Evolutionary conservation across 768 basidiomycete genomes (phyloP).

Genomic region (Collybia nuda): DNA sequence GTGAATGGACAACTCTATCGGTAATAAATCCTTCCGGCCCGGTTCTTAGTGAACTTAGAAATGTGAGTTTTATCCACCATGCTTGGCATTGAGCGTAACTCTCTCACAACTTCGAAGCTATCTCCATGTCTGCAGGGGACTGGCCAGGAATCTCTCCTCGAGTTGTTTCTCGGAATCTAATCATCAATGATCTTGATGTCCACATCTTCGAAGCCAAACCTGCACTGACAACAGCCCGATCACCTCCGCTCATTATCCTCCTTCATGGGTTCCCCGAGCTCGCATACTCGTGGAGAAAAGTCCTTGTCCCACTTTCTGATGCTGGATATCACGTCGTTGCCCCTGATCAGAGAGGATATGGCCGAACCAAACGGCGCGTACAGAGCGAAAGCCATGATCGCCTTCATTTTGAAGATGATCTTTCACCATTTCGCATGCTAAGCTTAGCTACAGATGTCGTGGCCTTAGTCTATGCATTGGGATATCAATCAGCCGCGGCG

Average conservation of each 20-base stretch:
- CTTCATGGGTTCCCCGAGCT: slow-evolving; percentile 70
- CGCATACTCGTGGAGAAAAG: slow-evolving; percentile 63
- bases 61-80: too few relatives aligned
- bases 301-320: slow-evolving; percentile 47
- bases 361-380: slow-evolving; percentile 31
- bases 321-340: slow-evolving; percentile 63
- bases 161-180: slow-evolving; percentile 38
- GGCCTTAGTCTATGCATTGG: slow-evolving; percentile 50
- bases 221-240: slow-evolving; percentile 7
- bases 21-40: too few relatives aligned
- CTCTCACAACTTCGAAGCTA: neutral
- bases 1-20: too few relatives aligned
- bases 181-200: slow-evolving; percentile 47
- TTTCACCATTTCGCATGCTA: slow-evolving; percentile 48
- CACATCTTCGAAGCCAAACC: slow-evolving; percentile 52
- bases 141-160: slow-evolving; percentile 22
- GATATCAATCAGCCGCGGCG: slow-evolving; percentile 43
- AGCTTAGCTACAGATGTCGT: slow-evolving; percentile 53
- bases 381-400: slow-evolving; percentile 10
- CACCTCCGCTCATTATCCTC: slow-evolving; percentile 50
- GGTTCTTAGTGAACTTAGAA: too few relatives aligned
- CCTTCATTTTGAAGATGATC: slow-evolving; percentile 45
- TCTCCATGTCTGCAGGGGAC: neutral
- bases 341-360: slow-evolving; percentile 60
- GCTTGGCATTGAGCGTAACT: too few relatives aligned